A percentile compares a stretch with the other conserved stretches of the same genome.
Conservation (phyloP, 371 early-diverging fungal genomes). For the Nematocida minor region DNA sequence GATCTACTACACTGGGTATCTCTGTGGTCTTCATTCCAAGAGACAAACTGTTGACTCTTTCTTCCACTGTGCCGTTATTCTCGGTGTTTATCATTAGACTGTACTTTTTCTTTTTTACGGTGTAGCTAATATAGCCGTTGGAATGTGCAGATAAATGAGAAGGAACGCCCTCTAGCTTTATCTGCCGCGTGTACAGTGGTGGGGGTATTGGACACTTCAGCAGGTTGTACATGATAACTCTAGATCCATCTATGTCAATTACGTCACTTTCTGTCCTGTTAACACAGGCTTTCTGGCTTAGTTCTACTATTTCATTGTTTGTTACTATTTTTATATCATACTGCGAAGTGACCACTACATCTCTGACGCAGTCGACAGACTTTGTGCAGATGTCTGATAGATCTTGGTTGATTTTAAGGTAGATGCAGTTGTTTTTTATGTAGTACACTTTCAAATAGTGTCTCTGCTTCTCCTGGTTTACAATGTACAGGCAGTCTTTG, state of each 20-base stretch:
- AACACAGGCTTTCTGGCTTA: background rate
- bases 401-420: slow-evolving; percentile 4
- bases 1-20: background rate
- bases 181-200: background rate
- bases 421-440: slow-evolving; percentile 48
- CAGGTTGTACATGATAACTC: slow-evolving; percentile 3
- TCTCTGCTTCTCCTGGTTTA: background rate
- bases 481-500: slow-evolving; percentile 17
- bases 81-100: background rate
- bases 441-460: slow-evolving; percentile 31
- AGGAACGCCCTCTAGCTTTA: background rate
- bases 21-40: background rate
- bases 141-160: background rate
- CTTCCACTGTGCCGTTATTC: background rate
- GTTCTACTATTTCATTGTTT: background rate
- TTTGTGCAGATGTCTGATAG: background rate
- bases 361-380: background rate
- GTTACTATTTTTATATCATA: background rate
- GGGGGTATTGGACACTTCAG: slow-evolving; percentile 16
- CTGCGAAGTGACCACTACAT: background rate
- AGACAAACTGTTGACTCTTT: background rate
- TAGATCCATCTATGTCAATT: slow-evolving; percentile 21
- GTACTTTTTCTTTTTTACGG: background rate
- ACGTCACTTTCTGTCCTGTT: slow-evolving; percentile 28
- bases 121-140: background rate